These are phyloP conservation scores for Galeopsis tetrahit DNA, from an alignment of 257 asterid genomes.

Conservation along the genomic window DNA sequence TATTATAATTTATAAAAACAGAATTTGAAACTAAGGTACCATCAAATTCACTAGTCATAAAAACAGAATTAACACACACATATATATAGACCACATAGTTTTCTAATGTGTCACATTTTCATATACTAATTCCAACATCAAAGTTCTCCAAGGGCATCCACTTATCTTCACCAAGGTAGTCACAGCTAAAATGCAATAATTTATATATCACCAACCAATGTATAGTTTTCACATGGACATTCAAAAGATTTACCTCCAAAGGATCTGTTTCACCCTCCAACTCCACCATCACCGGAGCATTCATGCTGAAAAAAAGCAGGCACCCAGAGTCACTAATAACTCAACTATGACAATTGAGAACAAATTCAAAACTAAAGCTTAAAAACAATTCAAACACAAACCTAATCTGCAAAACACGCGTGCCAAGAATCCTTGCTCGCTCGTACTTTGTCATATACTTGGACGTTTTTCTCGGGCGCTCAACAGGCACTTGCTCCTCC, in stretches of 20 bases:
- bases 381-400: conserved; percentile 16
- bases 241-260: too few species aligned
- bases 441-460: conserved; percentile 94
- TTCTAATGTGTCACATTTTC: too few species aligned
- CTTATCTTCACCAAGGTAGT: too few species aligned
- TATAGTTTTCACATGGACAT: too few species aligned
- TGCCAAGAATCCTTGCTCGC: conserved; percentile 91
- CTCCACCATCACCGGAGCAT: conserved; percentile 73
- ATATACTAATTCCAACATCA: too few species aligned
- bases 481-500: conserved; percentile 59
- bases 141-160: too few species aligned
- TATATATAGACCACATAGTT: too few species aligned
- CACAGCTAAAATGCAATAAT: too few species aligned
- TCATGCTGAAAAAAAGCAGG: too few species aligned
- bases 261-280: too few species aligned
- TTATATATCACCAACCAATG: too few species aligned
- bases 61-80: background rate
- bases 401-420: conserved; percentile 95
- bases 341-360: background rate
- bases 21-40: background rate
- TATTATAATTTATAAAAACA: too few species aligned
- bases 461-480: conserved; percentile 79
- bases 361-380: background rate
- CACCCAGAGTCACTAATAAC: background rate
- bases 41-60: background rate